Evolutionary conservation across 2,329 filamentous ascomycete genomes (phyloP), one percentile per base, ranked within the genome.

Genomic region (Pyrenochaeta sp.): DNA sequence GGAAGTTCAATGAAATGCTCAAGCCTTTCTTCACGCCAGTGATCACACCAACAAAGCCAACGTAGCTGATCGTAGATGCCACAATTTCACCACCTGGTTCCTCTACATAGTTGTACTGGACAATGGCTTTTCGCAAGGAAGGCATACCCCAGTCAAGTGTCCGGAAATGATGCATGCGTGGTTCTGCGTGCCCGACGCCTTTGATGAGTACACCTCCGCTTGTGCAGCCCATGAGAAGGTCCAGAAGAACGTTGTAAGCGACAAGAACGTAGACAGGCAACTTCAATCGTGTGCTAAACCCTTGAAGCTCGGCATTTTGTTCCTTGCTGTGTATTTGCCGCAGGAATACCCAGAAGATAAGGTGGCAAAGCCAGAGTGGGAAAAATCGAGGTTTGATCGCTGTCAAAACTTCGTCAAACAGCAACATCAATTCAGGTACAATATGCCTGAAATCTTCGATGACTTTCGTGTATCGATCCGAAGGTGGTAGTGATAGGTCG

Each of bases 221-320:
- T 1, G 84, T 87, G 60, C 85, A 88, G 2, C 84, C 85, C 68
- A 88, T 78, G 23, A 88, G 71, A 4, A 81, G 68, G 55, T 88
- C 85, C 1, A 88, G 72, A 2, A 87, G 67, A 2, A 82, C 81
- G 53, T 88, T 88, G 54, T 86, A 77, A 3, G 78, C 78, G 3
- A 88, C 77, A 0, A 88, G 72, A 0, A 87, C 66, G 52, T 84
- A 82, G 62, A 87, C 72, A 1, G 80, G 73, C 3, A 87, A 71
- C 0, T 74, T 77, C 0, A 76, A 76, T 2, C 67, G 73, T 18
- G 70, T 62, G 18, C 77, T 74, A 23, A 88, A 83, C 0, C 84
- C 84, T 3, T 63, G 68, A n/a, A 88, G 65, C 61, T 88, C 85
- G 30, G 78, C 74, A 0, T 78, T 84, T 61, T 87, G 82, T 54